phyloP scores from a whole-genome alignment of 441 rosid genomes.

The Syzygium malaccense region DNA sequence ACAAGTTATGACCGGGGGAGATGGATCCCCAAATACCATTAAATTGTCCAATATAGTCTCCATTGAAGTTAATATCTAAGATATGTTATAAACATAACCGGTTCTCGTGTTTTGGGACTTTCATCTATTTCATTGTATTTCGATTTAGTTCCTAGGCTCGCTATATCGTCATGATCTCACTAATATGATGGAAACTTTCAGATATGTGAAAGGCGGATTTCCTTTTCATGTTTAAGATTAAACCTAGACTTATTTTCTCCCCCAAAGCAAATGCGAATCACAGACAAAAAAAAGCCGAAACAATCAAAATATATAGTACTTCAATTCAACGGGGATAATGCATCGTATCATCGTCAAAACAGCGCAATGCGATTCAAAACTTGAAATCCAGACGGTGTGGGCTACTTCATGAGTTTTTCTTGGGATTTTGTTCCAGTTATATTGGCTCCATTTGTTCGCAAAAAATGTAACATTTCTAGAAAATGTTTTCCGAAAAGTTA shows the following conservation, averaged over 20 bases:
- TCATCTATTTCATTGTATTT: not conserved
- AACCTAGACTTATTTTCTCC: not conserved
- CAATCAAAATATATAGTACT: not conserved
- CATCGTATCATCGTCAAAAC: not conserved
- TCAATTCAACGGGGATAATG: not conserved
- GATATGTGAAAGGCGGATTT: not conserved
- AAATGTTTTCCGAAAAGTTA: too few relatives aligned
- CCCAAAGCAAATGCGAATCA: not conserved
- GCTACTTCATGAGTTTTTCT: not conserved
- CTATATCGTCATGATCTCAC: not conserved
- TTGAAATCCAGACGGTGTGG: not conserved
- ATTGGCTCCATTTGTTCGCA: not conserved
- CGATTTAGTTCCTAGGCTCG: not conserved
- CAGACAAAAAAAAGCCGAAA: not conserved
- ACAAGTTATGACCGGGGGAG: not conserved
- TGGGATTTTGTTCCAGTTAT: not conserved
- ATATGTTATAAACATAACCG: not conserved
- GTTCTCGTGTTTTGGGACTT: not conserved
- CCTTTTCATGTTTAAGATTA: not conserved
- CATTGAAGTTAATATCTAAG: not conserved
- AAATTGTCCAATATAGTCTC: not conserved
- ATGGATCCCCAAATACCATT: not conserved
- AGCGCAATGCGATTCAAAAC: not conserved
- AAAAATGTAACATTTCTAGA: too few relatives aligned
- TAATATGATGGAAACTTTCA: rapidly evolving